Conservation (phyloP, 441 rosid genomes). For the Kokia cookei region DNA sequence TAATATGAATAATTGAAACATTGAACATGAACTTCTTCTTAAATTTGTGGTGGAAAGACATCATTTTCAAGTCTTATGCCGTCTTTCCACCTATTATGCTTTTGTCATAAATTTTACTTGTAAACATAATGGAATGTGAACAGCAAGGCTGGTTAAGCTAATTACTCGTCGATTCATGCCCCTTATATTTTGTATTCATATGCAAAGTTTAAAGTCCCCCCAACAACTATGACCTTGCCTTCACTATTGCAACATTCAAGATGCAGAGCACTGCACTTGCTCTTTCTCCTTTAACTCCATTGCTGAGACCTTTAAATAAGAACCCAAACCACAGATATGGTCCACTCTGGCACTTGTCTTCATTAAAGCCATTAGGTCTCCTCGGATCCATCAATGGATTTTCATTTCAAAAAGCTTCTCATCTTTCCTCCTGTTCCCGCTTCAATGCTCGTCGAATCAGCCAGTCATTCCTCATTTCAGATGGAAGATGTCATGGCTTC, state of each 20-base stretch:
- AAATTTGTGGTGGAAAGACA: background rate
- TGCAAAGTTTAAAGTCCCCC: background rate
- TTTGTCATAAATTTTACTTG: background rate
- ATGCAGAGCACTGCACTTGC: conserved; percentile 36
- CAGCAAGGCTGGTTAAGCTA: background rate
- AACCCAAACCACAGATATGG: conserved; percentile 2
- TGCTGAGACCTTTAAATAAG: conserved; percentile 18
- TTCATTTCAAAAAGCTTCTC: conserved; percentile 9
- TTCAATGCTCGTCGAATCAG: conserved; percentile 5
- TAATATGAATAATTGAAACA: background rate
- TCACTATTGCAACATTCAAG: background rate
- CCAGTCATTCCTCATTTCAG: conserved; percentile 10
- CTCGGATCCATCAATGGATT: background rate
- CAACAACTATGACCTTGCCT: background rate
- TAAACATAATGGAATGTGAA: background rate
- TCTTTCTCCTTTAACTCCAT: conserved; percentile 31
- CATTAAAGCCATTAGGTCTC: conserved; percentile 2
- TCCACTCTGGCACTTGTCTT: conserved; percentile 1
- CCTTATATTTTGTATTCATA: too few relatives aligned
- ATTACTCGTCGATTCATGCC: background rate
- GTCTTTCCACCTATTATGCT: background rate
- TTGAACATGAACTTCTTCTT: background rate
- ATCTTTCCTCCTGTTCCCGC: conserved; percentile 4
- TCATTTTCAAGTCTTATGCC: background rate
- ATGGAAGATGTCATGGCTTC: conserved; percentile 12